These are phyloP conservation scores for Venturia asperata DNA, from an alignment of 2,329 filamentous ascomycete genomes.

Conservation along the genomic window DNA sequence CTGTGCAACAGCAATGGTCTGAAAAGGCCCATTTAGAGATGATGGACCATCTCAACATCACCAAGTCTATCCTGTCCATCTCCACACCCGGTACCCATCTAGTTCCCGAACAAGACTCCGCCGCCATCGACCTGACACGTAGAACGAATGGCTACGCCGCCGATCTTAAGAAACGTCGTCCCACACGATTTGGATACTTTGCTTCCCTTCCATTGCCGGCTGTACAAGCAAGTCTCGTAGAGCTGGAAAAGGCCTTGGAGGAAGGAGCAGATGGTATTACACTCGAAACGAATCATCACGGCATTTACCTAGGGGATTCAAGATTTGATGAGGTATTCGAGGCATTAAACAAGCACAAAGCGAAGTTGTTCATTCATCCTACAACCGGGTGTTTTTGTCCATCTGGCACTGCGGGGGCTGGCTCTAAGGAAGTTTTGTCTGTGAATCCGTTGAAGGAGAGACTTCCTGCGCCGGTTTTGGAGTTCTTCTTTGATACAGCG, in stretches of 20 bases:
- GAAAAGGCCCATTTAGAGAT: slow-evolving; percentile 41
- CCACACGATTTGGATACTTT: slow-evolving; percentile 45
- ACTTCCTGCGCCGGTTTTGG: slow-evolving; percentile 41
- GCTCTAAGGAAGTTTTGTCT: slow-evolving; percentile 22
- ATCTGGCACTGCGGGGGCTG: slow-evolving; percentile 15
- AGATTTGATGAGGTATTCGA: slow-evolving; percentile 42
- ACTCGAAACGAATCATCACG: slow-evolving; percentile 47
- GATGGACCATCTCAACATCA: slow-evolving; percentile 45
- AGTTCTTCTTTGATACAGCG: slow-evolving; percentile 50
- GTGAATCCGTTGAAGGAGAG: slow-evolving; percentile 29
- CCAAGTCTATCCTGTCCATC: slow-evolving; percentile 48
- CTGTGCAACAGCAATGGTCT: slow-evolving; percentile 36
- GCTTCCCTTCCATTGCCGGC: slow-evolving; percentile 48
- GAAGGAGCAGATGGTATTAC: slow-evolving; percentile 46
- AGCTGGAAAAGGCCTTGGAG: slow-evolving; percentile 40
- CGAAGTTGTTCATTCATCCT: slow-evolving; percentile 49
- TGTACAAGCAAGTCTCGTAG: slow-evolving; percentile 39
- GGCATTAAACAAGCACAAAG: slow-evolving; percentile 41
- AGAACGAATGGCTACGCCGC: slow-evolving; percentile 38
- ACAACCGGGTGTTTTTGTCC: slow-evolving; percentile 41
- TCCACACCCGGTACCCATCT: slow-evolving; percentile 48
- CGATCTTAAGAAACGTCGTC: slow-evolving; percentile 31
- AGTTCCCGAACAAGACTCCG: slow-evolving; percentile 31
- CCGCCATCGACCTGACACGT: slow-evolving; percentile 35
- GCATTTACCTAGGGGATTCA: slow-evolving; percentile 45